These are phyloP conservation scores for Camelina neglecta DNA, from an alignment of 345 rosid species.

Conservation along the genomic window DNA sequence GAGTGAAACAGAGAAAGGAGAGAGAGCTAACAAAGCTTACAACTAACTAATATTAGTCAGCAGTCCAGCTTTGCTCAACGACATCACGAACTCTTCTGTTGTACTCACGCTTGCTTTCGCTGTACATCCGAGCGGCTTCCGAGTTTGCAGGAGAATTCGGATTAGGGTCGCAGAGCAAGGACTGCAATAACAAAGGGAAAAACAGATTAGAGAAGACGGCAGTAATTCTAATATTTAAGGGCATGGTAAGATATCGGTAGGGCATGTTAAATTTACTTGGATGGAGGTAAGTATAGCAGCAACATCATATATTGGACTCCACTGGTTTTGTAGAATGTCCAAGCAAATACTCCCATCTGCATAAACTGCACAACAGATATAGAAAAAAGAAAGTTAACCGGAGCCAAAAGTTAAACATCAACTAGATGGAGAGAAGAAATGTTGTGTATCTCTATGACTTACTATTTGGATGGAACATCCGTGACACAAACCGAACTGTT, in stretches of 20 bases:
- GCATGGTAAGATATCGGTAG: not conserved
- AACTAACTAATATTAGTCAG: conserved; percentile 52
- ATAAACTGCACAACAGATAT: conserved; percentile 61
- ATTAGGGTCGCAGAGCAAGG: conserved; percentile 82
- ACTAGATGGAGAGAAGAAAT: conserved; percentile 5
- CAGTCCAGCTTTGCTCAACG: conserved; percentile 84
- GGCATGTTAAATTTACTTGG: conserved; percentile 57
- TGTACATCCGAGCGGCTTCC: conserved; percentile 81
- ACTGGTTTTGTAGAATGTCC: conserved; percentile 94
- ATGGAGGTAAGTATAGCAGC: conserved; percentile 97
- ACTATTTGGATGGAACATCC: conserved; percentile 77
- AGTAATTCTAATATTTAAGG: conserved; percentile 1
- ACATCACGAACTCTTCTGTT: conserved; percentile 74
- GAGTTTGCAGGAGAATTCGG: conserved; percentile 91
- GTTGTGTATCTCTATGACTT: conserved; percentile 36
- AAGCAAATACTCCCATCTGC: conserved; percentile 98
- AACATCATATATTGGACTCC: conserved; percentile 98
- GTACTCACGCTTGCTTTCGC: conserved; percentile 81
- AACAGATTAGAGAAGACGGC: conserved; percentile 14
- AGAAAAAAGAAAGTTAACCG: conserved; percentile 1
- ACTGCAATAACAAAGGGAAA: conserved; percentile 44
- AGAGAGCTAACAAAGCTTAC: conserved; percentile 37
- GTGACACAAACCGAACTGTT: conserved; percentile 66
- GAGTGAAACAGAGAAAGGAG: conserved; percentile 7
- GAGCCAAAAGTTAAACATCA: not conserved